Evolutionary conservation across 2,329 filamentous ascomycete genomes (phyloP).

Genomic region (Geosmithia putterillii): DNA sequence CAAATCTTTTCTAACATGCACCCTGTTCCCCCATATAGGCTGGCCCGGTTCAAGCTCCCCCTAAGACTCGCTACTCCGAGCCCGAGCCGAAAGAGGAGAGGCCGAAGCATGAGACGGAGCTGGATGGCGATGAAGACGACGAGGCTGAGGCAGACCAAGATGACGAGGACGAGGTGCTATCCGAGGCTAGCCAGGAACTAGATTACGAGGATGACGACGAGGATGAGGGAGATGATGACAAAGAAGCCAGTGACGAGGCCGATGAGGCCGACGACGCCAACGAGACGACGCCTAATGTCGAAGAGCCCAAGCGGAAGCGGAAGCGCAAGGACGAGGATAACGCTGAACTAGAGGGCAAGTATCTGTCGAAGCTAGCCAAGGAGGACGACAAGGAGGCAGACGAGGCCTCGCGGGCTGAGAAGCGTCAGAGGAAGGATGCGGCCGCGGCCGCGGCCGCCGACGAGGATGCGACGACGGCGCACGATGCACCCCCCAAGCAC

Average conservation of each 20-base stretch:
- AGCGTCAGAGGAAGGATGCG: conserved; percentile 36
- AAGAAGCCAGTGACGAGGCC: conserved; percentile 23
- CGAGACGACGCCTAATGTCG: conserved; percentile 17
- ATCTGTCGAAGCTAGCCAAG: conserved; percentile 52
- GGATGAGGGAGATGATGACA: conserved; percentile 17
- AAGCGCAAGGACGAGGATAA: conserved; percentile 52
- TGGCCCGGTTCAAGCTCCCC: conserved; percentile 35
- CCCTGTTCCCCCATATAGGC: conserved; percentile 20
- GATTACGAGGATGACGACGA: conserved; percentile 11
- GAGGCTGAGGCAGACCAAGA: conserved; percentile 9
- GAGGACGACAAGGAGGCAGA: conserved; percentile 28
- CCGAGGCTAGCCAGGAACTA: conserved; percentile 12
- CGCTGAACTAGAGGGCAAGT: conserved; percentile 58
- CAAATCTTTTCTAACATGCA: not conserved
- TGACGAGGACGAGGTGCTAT: conserved; percentile 18
- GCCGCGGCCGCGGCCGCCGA: conserved; percentile 26
- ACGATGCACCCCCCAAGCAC: conserved; percentile 36
- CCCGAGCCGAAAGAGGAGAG: conserved; percentile 18
- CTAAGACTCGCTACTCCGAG: conserved; percentile 30
- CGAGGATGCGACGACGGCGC: conserved; percentile 25
- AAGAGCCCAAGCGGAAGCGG: conserved; percentile 39
- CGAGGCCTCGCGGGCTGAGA: conserved; percentile 41
- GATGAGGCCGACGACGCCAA: conserved; percentile 17
- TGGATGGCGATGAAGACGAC: conserved; percentile 13
- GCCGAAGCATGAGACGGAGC: conserved; percentile 2